phyloP scores from a whole-genome alignment of 257 asterid species.

The Jaltomata sinuosa region DNA sequence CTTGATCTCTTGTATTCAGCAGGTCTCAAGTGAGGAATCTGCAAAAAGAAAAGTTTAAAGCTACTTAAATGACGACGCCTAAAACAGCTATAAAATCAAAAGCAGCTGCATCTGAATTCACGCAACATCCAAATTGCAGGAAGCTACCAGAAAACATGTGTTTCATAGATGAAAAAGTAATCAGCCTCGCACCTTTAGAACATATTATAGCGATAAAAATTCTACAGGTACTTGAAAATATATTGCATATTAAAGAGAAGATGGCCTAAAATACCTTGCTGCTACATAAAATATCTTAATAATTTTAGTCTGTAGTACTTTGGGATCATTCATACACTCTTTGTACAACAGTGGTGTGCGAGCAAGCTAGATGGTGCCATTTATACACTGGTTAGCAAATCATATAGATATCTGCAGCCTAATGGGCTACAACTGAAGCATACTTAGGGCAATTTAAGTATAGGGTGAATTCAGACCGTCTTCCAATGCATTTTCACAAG shows the following conservation, averaged over 20 bases:
- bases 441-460: neutral
- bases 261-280: neutral
- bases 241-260: no score
- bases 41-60: neutral
- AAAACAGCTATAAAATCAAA: neutral
- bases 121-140: neutral
- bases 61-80: neutral
- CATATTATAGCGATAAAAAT: neutral
- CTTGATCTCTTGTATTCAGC: conserved; percentile 73
- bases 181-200: neutral
- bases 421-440: neutral
- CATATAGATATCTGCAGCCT: neutral
- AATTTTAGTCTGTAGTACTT: neutral
- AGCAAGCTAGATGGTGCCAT: neutral
- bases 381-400: neutral
- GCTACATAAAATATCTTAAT: neutral
- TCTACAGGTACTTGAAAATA: neutral
- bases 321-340: neutral
- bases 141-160: neutral
- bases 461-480: no score
- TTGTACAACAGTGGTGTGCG: neutral
- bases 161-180: neutral
- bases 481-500: rapidly evolving
- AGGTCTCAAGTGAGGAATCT: conserved; percentile 87
- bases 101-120: no score